These are phyloP conservation scores for Suhomyces sp. DNA, from an alignment of 805 yeast genomes.

Conservation along the genomic window DNA sequence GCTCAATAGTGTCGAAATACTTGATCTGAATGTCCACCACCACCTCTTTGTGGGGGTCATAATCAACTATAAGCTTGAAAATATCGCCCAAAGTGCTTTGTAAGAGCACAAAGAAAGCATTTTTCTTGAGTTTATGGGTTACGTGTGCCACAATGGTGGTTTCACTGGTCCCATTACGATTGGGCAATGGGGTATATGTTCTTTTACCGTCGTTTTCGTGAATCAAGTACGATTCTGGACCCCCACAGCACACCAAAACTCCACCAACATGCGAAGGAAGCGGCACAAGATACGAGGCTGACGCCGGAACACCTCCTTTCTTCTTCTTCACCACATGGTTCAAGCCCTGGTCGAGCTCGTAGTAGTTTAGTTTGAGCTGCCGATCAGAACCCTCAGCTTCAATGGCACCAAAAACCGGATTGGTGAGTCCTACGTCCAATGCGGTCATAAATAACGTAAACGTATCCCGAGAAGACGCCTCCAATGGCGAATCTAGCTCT, in stretches of 20 bases:
- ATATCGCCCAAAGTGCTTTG: slow-evolving; percentile 76
- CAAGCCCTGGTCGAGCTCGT: slow-evolving; percentile 83
- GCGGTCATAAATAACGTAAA: slow-evolving; percentile 56
- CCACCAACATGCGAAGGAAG: slow-evolving; percentile 77
- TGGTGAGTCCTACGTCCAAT: slow-evolving; percentile 74
- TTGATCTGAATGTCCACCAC: slow-evolving; percentile 47
- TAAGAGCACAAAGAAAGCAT: slow-evolving; percentile 60
- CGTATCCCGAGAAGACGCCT: slow-evolving; percentile 49
- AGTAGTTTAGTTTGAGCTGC: slow-evolving; percentile 49
- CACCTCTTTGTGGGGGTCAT: slow-evolving; percentile 44
- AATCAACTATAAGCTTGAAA: slow-evolving; percentile 54
- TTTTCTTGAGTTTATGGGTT: slow-evolving; percentile 61
- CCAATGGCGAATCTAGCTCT: slow-evolving; percentile 70
- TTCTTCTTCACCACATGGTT: slow-evolving; percentile 59
- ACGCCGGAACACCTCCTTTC: slow-evolving; percentile 15
- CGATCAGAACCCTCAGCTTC: slow-evolving; percentile 55
- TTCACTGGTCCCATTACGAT: slow-evolving; percentile 25
- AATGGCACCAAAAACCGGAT: slow-evolving; percentile 80
- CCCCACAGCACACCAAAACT: slow-evolving; percentile 54
- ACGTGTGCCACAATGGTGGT: slow-evolving; percentile 51
- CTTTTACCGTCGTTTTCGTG: slow-evolving; percentile 43
- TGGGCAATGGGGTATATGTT: slow-evolving; percentile 54
- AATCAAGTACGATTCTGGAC: slow-evolving; percentile 38
- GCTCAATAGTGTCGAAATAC: slow-evolving; percentile 77
- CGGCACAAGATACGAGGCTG: slow-evolving; percentile 54